Percentiles rank a stretch among this genome's conserved stretches.
phyloP scores from a whole-genome alignment of 208 protist genomes.

The Acanthamoeba castellanii region DNA sequence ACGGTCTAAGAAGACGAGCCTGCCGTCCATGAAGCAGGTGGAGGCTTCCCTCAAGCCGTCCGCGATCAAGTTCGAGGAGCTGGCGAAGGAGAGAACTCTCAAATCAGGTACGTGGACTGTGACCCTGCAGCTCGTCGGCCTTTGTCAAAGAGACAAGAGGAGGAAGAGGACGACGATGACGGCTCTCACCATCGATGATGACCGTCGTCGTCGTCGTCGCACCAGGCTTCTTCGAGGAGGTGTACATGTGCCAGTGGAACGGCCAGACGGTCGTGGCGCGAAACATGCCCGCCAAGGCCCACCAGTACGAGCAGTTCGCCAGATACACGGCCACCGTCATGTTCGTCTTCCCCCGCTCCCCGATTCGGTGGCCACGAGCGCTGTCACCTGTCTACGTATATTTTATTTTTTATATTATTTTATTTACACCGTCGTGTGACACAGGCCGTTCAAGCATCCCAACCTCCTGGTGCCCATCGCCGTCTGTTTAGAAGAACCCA shows the following conservation, averaged over 20 bases:
- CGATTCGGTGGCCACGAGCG: too few relatives aligned
- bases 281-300: not conserved
- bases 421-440: not conserved
- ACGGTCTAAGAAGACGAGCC: too few relatives aligned
- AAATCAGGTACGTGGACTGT: too few relatives aligned
- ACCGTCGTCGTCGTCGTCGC: not conserved
- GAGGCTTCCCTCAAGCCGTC: not conserved
- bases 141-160: too few relatives aligned
- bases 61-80: not conserved
- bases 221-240: constrained; percentile 22
- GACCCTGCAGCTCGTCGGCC: too few relatives aligned
- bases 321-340: not conserved
- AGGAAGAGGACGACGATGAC: too few relatives aligned
- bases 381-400: too few relatives aligned
- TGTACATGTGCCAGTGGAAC: not conserved
- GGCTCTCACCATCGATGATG: not conserved
- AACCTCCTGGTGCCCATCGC: constrained; percentile 11
- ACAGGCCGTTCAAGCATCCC: constrained; percentile 18
- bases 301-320: constrained; percentile 12
- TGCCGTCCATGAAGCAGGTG: not conserved
- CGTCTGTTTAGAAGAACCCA: constrained; percentile 11
- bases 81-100: not conserved
- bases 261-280: not conserved
- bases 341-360: too few relatives aligned
- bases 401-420: too few relatives aligned